Evolutionary conservation across 2,329 filamentous ascomycete species (phyloP).

Genomic region (Aspergillus uvarum): DNA sequence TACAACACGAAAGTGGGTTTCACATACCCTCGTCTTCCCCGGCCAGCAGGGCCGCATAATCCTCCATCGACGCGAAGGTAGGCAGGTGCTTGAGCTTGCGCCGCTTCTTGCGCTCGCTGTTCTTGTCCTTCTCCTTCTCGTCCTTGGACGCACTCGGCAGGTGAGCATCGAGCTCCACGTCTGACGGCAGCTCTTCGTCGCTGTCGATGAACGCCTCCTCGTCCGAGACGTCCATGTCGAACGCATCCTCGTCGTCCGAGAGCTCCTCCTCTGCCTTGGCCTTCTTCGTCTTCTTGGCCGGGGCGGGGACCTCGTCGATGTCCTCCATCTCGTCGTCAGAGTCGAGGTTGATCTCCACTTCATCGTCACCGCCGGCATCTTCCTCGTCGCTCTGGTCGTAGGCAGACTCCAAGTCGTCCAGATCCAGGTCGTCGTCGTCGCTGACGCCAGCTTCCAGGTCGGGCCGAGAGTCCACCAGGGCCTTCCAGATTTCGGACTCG

Average conservation of each 20-base stretch:
- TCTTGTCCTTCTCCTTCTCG: slow-evolving; percentile 39
- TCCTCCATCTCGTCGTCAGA: slow-evolving; percentile 48
- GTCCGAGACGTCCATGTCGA: slow-evolving; percentile 50
- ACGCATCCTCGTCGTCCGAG: slow-evolving; percentile 53
- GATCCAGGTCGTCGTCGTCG: slow-evolving; percentile 61
- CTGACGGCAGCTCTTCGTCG: slow-evolving; percentile 56
- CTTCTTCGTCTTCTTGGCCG: slow-evolving; percentile 31
- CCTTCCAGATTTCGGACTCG: slow-evolving; percentile 88
- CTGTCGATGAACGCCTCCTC: slow-evolving; percentile 51
- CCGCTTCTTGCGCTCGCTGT: slow-evolving; percentile 59
- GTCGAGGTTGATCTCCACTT: slow-evolving; percentile 50
- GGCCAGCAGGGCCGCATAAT: slow-evolving; percentile 83
- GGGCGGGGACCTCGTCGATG: slow-evolving; percentile 50
- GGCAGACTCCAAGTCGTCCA: slow-evolving; percentile 55
- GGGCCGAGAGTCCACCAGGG: slow-evolving; percentile 75
- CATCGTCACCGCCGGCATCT: slow-evolving; percentile 44
- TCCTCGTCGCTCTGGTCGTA: slow-evolving; percentile 46
- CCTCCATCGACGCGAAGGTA: slow-evolving; percentile 88
- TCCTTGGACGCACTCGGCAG: slow-evolving; percentile 43
- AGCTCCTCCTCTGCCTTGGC: slow-evolving; percentile 44
- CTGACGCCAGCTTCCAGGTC: slow-evolving; percentile 66
- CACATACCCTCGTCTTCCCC: slow-evolving; percentile 60
- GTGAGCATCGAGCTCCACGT: slow-evolving; percentile 46
- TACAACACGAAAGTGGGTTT: slow-evolving; percentile 10
- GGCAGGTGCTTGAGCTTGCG: slow-evolving; percentile 87